Evolutionary conservation across 768 basidiomycete genomes (phyloP).

Genomic region (Crassisporium funariophilum): DNA sequence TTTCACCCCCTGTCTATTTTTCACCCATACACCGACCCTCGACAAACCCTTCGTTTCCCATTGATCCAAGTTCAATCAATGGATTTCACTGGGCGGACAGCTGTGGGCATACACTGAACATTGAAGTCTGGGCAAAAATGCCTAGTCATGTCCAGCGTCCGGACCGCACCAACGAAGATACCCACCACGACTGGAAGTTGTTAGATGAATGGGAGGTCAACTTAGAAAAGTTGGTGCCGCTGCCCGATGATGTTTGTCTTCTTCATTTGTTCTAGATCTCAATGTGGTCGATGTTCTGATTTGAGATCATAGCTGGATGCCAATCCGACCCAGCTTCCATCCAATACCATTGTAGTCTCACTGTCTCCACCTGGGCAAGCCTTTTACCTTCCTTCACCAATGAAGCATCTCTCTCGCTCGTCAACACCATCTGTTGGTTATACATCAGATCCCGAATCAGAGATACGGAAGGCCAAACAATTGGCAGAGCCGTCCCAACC

Average conservation of each 20-base stretch:
- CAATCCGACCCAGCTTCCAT: conserved; percentile 51
- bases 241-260: conserved; percentile 57
- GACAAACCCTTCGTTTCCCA: conserved; percentile 74
- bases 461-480: conserved; percentile 44
- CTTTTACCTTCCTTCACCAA: conserved; percentile 56
- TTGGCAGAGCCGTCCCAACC: conserved; percentile 17
- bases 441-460: conserved; percentile 71
- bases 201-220: conserved; percentile 70
- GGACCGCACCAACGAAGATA: background rate
- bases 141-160: conserved; percentile 1
- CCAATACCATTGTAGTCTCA: conserved; percentile 72
- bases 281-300: no score
- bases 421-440: conserved; percentile 66
- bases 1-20: conserved; percentile 57
- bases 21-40: conserved; percentile 82
- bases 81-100: conserved; percentile 62
- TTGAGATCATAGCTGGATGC: conserved; percentile 28
- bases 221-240: conserved; percentile 54
- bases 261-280: background rate
- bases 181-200: conserved; percentile 53
- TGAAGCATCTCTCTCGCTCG: conserved; percentile 38
- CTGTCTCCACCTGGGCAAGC: conserved; percentile 61
- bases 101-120: conserved; percentile 50
- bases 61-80: conserved; percentile 51
- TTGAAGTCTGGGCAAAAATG: conserved; percentile 62